phyloP scores from a whole-genome alignment of 2,329 filamentous ascomycete species.

The Thelonectria discophora region DNA sequence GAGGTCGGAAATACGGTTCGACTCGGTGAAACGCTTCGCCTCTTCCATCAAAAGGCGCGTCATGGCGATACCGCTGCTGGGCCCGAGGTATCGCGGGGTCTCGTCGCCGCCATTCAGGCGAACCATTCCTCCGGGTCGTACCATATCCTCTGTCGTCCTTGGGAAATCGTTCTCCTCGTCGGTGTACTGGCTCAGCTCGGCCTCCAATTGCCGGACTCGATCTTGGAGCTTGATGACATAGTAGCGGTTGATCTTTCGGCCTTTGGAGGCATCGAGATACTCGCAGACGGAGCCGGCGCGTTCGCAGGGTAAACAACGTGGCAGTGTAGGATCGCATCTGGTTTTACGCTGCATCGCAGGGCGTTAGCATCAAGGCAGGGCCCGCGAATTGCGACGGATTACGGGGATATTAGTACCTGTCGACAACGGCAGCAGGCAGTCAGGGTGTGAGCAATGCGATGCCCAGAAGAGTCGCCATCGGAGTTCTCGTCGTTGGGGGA shows the following conservation, averaged over 20 bases:
- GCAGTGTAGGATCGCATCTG: conserved; percentile 90
- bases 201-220: conserved; percentile 82
- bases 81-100: conserved; percentile 85
- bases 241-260: conserved; percentile 84
- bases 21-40: conserved; percentile 91
- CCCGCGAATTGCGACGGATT: conserved; percentile 13
- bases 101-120: conserved; percentile 87
- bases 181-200: conserved; percentile 80
- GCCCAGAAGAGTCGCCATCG: conserved; percentile 61
- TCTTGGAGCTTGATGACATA: conserved; percentile 95
- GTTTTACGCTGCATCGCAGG: conserved; percentile 79
- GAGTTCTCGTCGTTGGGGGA: conserved; percentile 52
- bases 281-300: conserved; percentile 91
- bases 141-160: conserved; percentile 81
- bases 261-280: conserved; percentile 91
- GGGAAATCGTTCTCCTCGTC: conserved; percentile 77
- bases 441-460: conserved; percentile 79
- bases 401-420: conserved; percentile 63
- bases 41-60: conserved; percentile 95
- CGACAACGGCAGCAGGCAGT: conserved; percentile 83
- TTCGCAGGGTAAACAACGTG: conserved; percentile 91
- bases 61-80: conserved; percentile 95
- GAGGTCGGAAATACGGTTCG: conserved; percentile 90
- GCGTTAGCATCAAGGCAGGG: conserved; percentile 27
- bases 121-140: conserved; percentile 86